Conservation (phyloP, 2,329 filamentous ascomycete species). For the Colletotrichum limetticola region DNA sequence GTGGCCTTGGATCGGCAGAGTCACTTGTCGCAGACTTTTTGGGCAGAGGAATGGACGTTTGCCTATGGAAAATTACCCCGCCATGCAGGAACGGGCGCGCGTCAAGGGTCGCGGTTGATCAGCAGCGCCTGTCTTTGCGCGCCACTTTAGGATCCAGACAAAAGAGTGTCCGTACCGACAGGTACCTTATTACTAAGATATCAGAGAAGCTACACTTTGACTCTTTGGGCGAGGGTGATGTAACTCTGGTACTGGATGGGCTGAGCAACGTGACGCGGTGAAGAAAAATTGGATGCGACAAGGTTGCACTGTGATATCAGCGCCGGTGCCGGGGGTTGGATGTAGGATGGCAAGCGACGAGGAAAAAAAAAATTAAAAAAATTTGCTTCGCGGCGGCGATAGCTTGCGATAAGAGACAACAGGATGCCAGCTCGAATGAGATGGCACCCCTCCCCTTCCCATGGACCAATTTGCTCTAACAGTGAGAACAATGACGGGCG, state of each 20-base stretch:
- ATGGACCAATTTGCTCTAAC: not conserved
- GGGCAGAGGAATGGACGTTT: conserved; percentile 11
- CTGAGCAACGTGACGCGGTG: no score
- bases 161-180: not conserved
- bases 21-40: conserved; percentile 15
- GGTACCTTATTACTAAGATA: not conserved
- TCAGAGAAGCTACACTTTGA: not conserved
- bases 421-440: not conserved
- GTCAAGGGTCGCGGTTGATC: conserved; percentile 31
- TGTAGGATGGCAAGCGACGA: not conserved
- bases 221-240: no score
- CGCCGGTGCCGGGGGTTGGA: not conserved
- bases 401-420: conserved; percentile 22
- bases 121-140: conserved; percentile 9
- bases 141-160: conserved; percentile 7
- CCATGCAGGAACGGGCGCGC: conserved; percentile 35
- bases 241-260: no score
- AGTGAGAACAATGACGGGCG: conserved; percentile 19
- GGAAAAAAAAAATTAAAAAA: not conserved
- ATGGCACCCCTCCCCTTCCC: not conserved
- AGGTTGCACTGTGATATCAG: not conserved
- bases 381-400: not conserved
- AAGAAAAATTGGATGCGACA: not conserved
- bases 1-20: not conserved
- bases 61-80: conserved; percentile 33